Evolutionary conservation across 345 rosid genomes (phyloP).

Genomic region (Rhizophora mangle): DNA sequence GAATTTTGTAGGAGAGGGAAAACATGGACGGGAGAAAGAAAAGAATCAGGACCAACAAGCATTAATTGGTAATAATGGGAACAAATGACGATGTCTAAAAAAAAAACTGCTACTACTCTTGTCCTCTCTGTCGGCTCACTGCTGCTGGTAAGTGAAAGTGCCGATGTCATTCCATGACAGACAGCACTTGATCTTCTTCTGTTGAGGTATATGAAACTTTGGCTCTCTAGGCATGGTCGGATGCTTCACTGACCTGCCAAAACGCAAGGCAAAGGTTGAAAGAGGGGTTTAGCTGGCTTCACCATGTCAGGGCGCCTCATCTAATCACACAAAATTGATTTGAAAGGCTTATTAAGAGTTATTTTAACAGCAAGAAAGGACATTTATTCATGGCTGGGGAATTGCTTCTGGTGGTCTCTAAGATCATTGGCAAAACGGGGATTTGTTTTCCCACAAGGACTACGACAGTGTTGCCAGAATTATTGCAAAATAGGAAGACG

Average conservation of each 20-base stretch:
- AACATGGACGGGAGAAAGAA: background rate
- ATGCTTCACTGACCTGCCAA: background rate
- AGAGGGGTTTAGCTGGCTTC: no score
- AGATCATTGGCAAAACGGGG: no score
- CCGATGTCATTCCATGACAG: constrained; percentile 55
- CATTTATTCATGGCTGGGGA: no score
- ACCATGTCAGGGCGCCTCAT: no score
- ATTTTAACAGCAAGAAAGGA: no score
- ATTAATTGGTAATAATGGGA: constrained; percentile 21
- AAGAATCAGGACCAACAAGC: background rate
- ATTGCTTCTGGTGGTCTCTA: no score
- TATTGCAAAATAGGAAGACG: no score
- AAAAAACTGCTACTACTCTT: background rate
- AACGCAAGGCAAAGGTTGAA: no score
- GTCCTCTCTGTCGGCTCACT: constrained; percentile 14
- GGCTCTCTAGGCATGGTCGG: constrained; percentile 83
- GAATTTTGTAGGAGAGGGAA: background rate
- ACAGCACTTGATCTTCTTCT: constrained; percentile 84
- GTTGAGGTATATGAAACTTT: constrained; percentile 66
- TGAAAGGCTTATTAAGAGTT: no score
- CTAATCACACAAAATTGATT: no score
- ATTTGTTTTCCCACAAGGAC: no score
- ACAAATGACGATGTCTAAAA: background rate
- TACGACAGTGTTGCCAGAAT: no score
- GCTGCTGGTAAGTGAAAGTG: constrained; percentile 30